Conservation (phyloP, 2,329 filamentous ascomycete species). For the Paracamarosporium sp. region DNA sequence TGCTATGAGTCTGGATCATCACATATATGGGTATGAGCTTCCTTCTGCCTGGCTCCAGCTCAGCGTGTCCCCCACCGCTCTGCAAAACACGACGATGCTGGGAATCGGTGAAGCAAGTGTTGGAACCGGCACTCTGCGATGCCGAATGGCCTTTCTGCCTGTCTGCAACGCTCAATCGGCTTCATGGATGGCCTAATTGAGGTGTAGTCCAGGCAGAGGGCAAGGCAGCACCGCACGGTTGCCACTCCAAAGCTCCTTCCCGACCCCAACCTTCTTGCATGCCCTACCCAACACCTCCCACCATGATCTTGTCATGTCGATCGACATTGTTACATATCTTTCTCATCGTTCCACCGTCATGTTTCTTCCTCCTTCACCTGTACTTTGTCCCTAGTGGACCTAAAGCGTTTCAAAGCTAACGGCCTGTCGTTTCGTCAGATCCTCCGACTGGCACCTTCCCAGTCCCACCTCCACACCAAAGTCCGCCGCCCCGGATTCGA, state of each 20-base stretch:
- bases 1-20: constrained; percentile 52
- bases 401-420: constrained; percentile 43
- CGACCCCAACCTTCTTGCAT: constrained; percentile 26
- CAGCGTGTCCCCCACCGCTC: constrained; percentile 18
- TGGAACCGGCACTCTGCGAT: neutral
- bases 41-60: constrained; percentile 24
- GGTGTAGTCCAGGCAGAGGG: constrained; percentile 37
- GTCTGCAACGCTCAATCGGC: constrained; percentile 19
- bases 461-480: constrained; percentile 59
- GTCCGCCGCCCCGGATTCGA: constrained; percentile 47
- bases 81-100: constrained; percentile 14
- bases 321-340: neutral
- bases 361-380: constrained; percentile 2
- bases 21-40: constrained; percentile 48
- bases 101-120: constrained; percentile 20
- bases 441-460: constrained; percentile 57
- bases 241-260: constrained; percentile 30
- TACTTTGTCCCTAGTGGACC: constrained; percentile 19
- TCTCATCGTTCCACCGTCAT: constrained; percentile 2
- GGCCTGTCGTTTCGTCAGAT: constrained; percentile 43
- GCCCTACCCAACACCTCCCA: constrained; percentile 23
- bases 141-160: constrained; percentile 33
- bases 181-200: constrained; percentile 23
- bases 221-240: constrained; percentile 48
- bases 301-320: constrained; percentile 11